Base-by-base conservation (phyloP, 371 early-diverging fungal genomes). In the Smittium culicis region DNA sequence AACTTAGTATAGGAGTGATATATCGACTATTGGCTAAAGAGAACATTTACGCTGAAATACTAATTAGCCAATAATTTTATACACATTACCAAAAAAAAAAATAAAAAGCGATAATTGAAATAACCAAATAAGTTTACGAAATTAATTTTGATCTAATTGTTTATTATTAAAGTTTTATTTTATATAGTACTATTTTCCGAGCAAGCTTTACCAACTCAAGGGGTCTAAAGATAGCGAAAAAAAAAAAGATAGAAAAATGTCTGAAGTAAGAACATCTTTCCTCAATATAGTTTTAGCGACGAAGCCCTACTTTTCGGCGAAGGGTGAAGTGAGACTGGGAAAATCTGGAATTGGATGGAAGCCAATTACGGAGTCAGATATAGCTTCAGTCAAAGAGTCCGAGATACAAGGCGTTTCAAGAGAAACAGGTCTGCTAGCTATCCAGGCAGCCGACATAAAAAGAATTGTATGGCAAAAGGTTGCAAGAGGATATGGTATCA, bases 401-500 rank as follows among this genome's bases (percentile, higher is more conserved):
- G 56, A 30, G 27, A 71, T 76, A 5, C 72, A 72, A 0, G 77
- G 77, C 14, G 71, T 76, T 1, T 31, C 69, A 1, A 30, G 65
- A 61, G 67, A 67, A 2, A 59, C 69, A 1, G 76, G 76, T 14
- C 45, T 76, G 69, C 77, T 76, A 8, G 76, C 73, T 2, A 67
- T 76, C 24, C 76, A 76, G 62, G 68, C 74, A 35, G 77, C 71
- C 31, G 78, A 77, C 45, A 33, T 76, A 57, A 70, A 73, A 25
- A 69, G 75, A 28, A 63, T 76, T 35, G 71, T 76, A 67, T 76
- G 76, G 76, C 76, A 76, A 57, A 75, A 93, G 45, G 92, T 86
- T 16, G 91, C 92, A 1, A 80, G 92, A 68, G 90, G 88, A 30
- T 92, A 85, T 71, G 87, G 92, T 68, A 77, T 96, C 65, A 80